These are phyloP conservation scores for Gentiana macrophylla DNA, from an alignment of 257 asterid genomes.

Conservation along the genomic window DNA sequence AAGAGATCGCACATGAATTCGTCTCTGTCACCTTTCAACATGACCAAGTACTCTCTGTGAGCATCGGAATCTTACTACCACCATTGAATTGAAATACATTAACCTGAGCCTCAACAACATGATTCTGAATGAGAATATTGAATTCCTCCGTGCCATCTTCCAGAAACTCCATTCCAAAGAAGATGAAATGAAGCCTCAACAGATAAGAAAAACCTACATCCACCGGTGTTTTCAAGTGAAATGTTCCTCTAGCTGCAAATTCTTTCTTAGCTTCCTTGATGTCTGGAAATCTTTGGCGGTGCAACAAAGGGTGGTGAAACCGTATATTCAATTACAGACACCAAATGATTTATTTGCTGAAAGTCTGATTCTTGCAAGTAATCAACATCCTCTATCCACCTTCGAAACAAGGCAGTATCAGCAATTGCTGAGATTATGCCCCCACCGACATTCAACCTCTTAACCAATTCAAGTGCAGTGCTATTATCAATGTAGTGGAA, in stretches of 20 bases:
- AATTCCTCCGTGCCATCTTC: neutral
- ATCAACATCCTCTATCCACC: constrained; percentile 23
- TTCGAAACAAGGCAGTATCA: no score
- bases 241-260: neutral
- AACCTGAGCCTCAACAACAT: constrained; percentile 3
- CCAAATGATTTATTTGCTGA: no score
- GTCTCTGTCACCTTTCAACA: constrained; percentile 8
- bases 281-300: constrained; percentile 9
- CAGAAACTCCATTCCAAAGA: no score
- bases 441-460: constrained; percentile 49
- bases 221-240: constrained; percentile 3
- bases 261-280: neutral
- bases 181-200: constrained; percentile 7
- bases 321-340: neutral
- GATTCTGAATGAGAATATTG: constrained; percentile 4
- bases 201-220: constrained; percentile 8
- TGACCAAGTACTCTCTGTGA: constrained; percentile 6
- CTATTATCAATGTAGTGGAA: constrained; percentile 45
- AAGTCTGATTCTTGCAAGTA: constrained; percentile 29
- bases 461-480: constrained; percentile 60
- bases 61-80: neutral
- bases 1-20: neutral
- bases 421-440: no score
- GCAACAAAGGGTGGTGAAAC: neutral
- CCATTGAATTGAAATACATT: constrained; percentile 2